Percentiles rank a stretch among this genome's conserved stretches.
Evolutionary conservation across 768 basidiomycete genomes (phyloP).

Genomic region (Collybiopsis luxurians): DNA sequence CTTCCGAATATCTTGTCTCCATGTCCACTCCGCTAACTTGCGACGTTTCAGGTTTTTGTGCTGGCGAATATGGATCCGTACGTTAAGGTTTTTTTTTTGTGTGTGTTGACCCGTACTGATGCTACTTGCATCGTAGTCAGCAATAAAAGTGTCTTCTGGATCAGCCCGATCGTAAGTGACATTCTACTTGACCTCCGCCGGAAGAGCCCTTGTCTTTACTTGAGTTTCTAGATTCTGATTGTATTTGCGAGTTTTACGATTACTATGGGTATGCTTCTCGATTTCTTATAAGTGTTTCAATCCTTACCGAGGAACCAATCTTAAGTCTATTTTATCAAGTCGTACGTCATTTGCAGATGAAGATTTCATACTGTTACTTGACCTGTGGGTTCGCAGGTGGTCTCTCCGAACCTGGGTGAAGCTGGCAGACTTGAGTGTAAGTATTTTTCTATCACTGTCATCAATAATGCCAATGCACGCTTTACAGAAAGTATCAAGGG

Average conservation of each 20-base stretch:
- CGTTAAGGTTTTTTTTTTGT: too few relatives aligned
- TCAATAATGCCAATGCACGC: not conserved
- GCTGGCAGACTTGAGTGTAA: not conserved
- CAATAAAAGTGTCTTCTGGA: not conserved
- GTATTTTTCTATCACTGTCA: not conserved
- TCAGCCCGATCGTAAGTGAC: not conserved
- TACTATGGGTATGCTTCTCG: conserved; percentile 2
- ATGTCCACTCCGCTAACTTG: too few relatives aligned
- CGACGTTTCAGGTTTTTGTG: not conserved
- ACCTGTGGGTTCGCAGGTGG: not conserved
- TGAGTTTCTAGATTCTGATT: not conserved
- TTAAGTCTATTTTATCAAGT: not conserved
- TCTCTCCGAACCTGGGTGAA: not conserved
- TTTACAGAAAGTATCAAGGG: conserved; percentile 3
- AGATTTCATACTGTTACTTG: not conserved
- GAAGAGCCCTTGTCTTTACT: not conserved
- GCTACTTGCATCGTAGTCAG: not conserved
- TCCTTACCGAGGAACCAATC: not conserved
- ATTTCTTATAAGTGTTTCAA: not conserved
- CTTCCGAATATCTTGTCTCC: not conserved
- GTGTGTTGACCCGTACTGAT: not conserved
- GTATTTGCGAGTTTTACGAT: not conserved
- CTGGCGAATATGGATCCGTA: conserved; percentile 7
- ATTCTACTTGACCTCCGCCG: too few relatives aligned
- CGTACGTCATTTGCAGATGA: not conserved